Evolutionary conservation across 441 rosid genomes (phyloP).

Genomic region (Jatropha podagrica): DNA sequence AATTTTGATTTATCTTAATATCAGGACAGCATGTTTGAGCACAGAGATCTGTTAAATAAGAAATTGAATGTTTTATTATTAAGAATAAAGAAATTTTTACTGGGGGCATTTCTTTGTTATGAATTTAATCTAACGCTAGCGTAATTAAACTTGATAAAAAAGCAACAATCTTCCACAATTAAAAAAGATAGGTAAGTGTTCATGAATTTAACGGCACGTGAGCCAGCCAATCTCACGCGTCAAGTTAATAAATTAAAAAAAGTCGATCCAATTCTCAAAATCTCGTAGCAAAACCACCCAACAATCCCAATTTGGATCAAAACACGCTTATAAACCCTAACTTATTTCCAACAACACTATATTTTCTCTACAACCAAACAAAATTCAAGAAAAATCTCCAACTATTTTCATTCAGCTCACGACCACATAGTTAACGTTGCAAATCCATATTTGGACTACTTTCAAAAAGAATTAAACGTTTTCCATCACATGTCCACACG

Average conservation of each 20-base stretch:
- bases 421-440: neutral
- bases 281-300: neutral
- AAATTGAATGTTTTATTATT: too few species aligned
- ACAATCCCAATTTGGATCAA: constrained; percentile 8
- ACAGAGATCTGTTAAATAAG: too few species aligned
- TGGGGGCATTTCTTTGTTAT: too few species aligned
- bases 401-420: neutral
- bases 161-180: too few species aligned
- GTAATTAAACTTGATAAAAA: too few species aligned
- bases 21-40: too few species aligned
- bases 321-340: neutral
- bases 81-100: too few species aligned
- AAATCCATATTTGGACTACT: too few species aligned
- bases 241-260: neutral
- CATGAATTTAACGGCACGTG: too few species aligned
- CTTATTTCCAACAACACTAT: neutral
- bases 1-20: too few species aligned
- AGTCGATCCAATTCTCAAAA: constrained; percentile 20
- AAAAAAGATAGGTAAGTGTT: too few species aligned
- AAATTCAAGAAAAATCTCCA: neutral
- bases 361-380: neutral
- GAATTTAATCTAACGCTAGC: too few species aligned
- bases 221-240: neutral
- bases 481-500: neutral
- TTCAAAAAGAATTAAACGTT: neutral